A percentile compares a stretch with the other conserved stretches of the same genome.
Evolutionary conservation across 2,329 filamentous ascomycete genomes (phyloP).

Genomic region (Sporothrix protearum): DNA sequence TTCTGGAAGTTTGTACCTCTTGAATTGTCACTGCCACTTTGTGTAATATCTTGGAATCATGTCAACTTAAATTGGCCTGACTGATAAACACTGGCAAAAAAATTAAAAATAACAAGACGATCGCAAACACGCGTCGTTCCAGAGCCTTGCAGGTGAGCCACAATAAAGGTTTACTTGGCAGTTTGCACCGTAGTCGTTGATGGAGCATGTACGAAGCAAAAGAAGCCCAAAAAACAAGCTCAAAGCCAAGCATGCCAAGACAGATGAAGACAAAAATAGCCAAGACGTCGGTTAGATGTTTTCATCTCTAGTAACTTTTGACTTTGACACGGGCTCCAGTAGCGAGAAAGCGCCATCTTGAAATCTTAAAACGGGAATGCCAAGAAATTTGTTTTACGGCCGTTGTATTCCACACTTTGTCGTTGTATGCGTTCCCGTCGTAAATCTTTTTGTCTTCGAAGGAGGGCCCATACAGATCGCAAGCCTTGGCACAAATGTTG

Average conservation of each 20-base stretch:
- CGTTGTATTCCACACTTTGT: neutral
- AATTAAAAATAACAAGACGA: neutral
- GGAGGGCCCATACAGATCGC: neutral
- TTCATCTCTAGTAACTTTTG: no score
- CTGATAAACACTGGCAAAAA: neutral
- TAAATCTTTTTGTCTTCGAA: neutral
- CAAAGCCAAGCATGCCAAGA: neutral
- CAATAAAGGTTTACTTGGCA: neutral
- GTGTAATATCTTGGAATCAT: neutral
- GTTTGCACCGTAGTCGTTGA: neutral
- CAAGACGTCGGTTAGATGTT: no score
- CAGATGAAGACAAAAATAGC: neutral
- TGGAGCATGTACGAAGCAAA: no score
- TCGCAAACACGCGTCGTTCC: neutral
- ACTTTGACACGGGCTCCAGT: neutral
- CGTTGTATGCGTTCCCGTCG: neutral
- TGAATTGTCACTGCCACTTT: neutral
- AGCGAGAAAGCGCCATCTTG: neutral
- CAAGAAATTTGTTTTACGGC: slow-evolving; percentile 11
- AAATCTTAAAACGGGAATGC: neutral
- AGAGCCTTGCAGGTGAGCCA: neutral
- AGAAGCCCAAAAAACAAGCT: neutral
- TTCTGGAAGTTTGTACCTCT: neutral
- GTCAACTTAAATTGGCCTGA: neutral
- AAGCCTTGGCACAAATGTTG: slow-evolving; percentile 10